phyloP scores from a whole-genome alignment of 257 asterid genomes.

The Anisodus tanguticus region DNA sequence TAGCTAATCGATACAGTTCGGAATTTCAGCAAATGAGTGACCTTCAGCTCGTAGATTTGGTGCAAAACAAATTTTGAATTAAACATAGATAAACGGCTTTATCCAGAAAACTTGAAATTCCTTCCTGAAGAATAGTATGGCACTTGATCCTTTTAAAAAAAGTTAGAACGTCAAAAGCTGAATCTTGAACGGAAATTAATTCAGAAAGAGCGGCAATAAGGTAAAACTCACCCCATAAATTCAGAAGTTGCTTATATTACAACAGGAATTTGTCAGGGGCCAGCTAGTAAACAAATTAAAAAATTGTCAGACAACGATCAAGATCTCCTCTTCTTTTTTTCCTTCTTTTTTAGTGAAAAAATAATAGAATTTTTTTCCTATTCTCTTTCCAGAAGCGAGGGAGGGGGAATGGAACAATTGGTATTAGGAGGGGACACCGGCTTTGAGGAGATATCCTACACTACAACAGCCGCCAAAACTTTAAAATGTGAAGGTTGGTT shows the following conservation, averaged over 20 bases:
- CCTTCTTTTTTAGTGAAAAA: conserved; percentile 29
- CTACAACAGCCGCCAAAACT: conserved; percentile 32
- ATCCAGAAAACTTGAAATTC: conserved; percentile 8
- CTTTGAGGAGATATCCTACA: conserved; percentile 18
- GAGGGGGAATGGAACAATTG: conserved; percentile 5
- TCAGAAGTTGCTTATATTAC: conserved; percentile 20
- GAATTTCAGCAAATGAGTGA: neutral
- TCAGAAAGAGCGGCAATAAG: conserved; percentile 12
- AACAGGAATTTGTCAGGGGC: conserved; percentile 28
- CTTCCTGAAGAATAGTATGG: neutral
- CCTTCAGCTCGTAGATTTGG: conserved; percentile 5
- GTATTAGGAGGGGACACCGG: conserved; percentile 25
- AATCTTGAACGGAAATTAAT: neutral
- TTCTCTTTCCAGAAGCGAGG: conserved; percentile 14
- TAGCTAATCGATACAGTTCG: neutral
- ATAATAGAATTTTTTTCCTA: conserved; percentile 14
- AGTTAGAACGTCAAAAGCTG: neutral
- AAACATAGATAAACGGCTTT: neutral
- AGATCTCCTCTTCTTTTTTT: neutral
- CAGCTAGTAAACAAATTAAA: conserved; percentile 17
- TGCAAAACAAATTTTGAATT: neutral
- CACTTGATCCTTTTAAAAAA: conserved; percentile 14
- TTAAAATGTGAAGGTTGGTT: conserved; percentile 85
- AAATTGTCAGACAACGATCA: conserved; percentile 36
- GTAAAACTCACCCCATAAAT: conserved; percentile 32